phyloP scores from a whole-genome alignment of 2,329 filamentous ascomycete species.

The Drechmeria coniospora region DNA sequence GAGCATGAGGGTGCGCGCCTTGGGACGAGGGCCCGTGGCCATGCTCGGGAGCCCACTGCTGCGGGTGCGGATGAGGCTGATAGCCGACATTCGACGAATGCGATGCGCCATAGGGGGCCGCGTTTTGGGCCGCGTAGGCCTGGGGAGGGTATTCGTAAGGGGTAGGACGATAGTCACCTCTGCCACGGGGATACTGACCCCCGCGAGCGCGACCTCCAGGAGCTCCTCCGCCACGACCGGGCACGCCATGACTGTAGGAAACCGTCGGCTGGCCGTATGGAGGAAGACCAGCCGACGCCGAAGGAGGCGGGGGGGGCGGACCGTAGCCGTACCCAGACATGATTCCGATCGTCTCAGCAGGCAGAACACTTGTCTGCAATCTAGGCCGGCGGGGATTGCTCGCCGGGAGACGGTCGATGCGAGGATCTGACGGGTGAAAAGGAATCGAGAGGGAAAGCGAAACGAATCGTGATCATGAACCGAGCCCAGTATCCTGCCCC shows the following conservation, averaged over 20 bases:
- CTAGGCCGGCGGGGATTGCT: background rate
- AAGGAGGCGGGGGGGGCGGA: conserved; percentile 33
- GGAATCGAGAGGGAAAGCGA: no score
- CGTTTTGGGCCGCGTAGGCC: conserved; percentile 12
- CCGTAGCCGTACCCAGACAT: conserved; percentile 40
- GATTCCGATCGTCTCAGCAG: conserved; percentile 2
- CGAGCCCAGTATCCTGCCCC: no score
- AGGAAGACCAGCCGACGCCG: conserved; percentile 14
- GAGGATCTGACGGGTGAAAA: no score
- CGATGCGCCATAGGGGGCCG: conserved; percentile 4
- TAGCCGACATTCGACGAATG: conserved; percentile 23
- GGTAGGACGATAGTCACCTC: conserved; percentile 24
- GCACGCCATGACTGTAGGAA: conserved; percentile 22
- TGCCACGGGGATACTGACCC: conserved; percentile 20
- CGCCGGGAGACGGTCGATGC: no score
- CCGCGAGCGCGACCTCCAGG: conserved; percentile 22
- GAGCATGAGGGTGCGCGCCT: conserved; percentile 28
- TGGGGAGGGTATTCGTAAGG: conserved; percentile 29
- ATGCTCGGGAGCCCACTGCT: conserved; percentile 27
- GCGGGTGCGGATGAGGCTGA: conserved; percentile 21
- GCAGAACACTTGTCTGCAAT: conserved; percentile 8
- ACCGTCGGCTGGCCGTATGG: conserved; percentile 24
- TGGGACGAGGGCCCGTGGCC: conserved; percentile 18
- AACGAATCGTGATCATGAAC: no score
- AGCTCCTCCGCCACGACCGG: conserved; percentile 22